Evolutionary conservation across 345 rosid species (phyloP).

Genomic region (Hirschfeldia incana): DNA sequence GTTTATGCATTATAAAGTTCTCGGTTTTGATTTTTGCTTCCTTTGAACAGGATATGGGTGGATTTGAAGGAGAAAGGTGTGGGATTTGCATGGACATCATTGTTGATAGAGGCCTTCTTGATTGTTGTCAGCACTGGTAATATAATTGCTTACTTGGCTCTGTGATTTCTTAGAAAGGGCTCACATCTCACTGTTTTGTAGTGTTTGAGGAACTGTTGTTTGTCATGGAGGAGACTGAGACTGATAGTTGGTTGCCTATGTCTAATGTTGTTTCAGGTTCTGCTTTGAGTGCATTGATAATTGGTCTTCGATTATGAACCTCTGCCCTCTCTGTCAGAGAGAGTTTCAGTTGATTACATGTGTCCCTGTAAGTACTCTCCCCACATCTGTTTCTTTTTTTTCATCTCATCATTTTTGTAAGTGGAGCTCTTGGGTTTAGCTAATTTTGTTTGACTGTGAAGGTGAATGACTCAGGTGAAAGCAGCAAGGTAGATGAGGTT

Average conservation of each 20-base stretch:
- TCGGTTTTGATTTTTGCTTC: conserved; percentile 2
- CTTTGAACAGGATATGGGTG: conserved; percentile 56
- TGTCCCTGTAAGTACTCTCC: conserved; percentile 73
- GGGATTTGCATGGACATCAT: conserved; percentile 98
- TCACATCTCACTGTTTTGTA: too few relatives aligned
- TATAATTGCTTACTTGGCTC: not conserved
- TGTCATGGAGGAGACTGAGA: too few relatives aligned
- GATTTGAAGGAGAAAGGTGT: conserved; percentile 79
- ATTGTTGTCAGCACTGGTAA: conserved; percentile 97
- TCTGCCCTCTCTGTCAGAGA: conserved; percentile 96
- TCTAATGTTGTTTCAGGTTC: conserved; percentile 59
- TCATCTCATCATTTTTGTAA: not conserved
- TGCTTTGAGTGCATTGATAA: conserved; percentile 98
- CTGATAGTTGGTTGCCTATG: too few relatives aligned
- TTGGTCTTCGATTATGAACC: conserved; percentile 96
- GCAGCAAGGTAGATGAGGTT: conserved; percentile 71
- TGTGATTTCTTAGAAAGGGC: too few relatives aligned
- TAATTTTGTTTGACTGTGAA: conserved; percentile 45
- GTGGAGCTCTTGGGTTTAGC: conserved; percentile 20
- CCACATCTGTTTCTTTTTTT: not conserved
- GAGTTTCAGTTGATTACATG: conserved; percentile 96
- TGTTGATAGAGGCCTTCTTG: conserved; percentile 92
- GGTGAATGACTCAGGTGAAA: conserved; percentile 88
- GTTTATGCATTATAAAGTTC: not conserved
- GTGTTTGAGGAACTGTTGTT: too few relatives aligned